phyloP scores from a whole-genome alignment of 1,284 basidiomycete species.

The Tetrapyrgos nigripes region DNA sequence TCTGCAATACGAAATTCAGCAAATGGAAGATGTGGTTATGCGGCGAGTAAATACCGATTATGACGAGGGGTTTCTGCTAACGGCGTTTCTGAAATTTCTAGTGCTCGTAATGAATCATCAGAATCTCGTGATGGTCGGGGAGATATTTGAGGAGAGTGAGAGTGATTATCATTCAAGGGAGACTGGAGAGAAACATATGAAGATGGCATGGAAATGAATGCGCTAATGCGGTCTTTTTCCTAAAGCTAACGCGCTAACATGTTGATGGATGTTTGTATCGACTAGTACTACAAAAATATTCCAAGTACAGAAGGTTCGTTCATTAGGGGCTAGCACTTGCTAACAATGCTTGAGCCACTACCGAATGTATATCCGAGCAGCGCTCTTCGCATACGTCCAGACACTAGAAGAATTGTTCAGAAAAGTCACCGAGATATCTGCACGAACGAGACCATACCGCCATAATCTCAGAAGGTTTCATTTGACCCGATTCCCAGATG shows the following conservation, averaged over 20 bases:
- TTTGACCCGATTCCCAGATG: slow-evolving; percentile 79
- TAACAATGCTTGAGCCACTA: slow-evolving; percentile 73
- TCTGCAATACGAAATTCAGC: slow-evolving; percentile 32
- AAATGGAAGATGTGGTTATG: not conserved
- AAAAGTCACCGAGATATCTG: not conserved
- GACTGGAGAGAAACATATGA: slow-evolving; percentile 20
- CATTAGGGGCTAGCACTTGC: slow-evolving; percentile 34
- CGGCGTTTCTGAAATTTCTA: slow-evolving; percentile 76
- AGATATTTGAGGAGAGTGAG: slow-evolving; percentile 7
- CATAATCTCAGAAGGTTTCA: slow-evolving; percentile 55
- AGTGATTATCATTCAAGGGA: slow-evolving; percentile 6
- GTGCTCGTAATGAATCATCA: slow-evolving; percentile 74
- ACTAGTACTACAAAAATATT: too few species aligned
- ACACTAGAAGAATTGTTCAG: slow-evolving; percentile 49
- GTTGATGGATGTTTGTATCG: too few species aligned
- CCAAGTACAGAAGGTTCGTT: too few species aligned
- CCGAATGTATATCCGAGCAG: slow-evolving; percentile 76
- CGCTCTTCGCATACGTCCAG: slow-evolving; percentile 70
- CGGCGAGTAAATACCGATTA: slow-evolving; percentile 31
- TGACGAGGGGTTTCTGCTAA: slow-evolving; percentile 38
- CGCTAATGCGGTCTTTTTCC: too few species aligned
- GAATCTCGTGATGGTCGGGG: slow-evolving; percentile 62
- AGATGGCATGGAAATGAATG: slow-evolving; percentile 15
- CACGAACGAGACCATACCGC: slow-evolving; percentile 50
- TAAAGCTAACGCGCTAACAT: too few species aligned